These are phyloP conservation scores for Pestalotiopsis sp. DNA, from an alignment of 2,329 filamentous ascomycete genomes.

Conservation along the genomic window DNA sequence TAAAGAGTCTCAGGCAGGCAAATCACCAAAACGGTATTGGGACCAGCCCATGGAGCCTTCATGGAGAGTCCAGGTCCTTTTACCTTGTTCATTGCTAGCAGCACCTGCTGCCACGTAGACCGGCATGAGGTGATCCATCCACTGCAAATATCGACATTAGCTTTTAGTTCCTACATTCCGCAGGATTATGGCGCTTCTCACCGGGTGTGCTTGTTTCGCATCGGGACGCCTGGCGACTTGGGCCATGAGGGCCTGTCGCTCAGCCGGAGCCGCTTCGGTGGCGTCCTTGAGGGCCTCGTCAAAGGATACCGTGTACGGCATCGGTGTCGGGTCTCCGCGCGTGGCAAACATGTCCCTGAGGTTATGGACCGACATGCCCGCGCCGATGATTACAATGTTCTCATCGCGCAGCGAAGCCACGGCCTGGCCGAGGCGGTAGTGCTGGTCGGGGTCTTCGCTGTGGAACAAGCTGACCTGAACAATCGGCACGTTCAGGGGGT, in stretches of 20 bases:
- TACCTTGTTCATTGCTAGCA: constrained; percentile 43
- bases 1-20: constrained; percentile 18
- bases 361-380: constrained; percentile 78
- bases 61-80: constrained; percentile 47
- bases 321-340: constrained; percentile 44
- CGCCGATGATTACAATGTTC: constrained; percentile 68
- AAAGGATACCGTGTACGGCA: constrained; percentile 65
- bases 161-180: too few species aligned
- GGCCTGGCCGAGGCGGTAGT: constrained; percentile 70
- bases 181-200: constrained; percentile 18
- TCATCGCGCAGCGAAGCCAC: constrained; percentile 68
- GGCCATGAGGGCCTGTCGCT: constrained; percentile 42
- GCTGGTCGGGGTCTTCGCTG: constrained; percentile 64
- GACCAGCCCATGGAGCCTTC: constrained; percentile 49
- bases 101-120: constrained; percentile 49
- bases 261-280: constrained; percentile 46
- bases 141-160: not conserved
- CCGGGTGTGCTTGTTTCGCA: constrained; percentile 49
- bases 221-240: constrained; percentile 43
- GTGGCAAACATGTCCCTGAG: constrained; percentile 56
- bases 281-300: constrained; percentile 70
- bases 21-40: constrained; percentile 48
- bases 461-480: constrained; percentile 74
- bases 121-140: constrained; percentile 52
- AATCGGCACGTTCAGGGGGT: constrained; percentile 67